phyloP scores from a whole-genome alignment of 371 early-diverging fungal species.

The Mortierella sp. region DNA sequence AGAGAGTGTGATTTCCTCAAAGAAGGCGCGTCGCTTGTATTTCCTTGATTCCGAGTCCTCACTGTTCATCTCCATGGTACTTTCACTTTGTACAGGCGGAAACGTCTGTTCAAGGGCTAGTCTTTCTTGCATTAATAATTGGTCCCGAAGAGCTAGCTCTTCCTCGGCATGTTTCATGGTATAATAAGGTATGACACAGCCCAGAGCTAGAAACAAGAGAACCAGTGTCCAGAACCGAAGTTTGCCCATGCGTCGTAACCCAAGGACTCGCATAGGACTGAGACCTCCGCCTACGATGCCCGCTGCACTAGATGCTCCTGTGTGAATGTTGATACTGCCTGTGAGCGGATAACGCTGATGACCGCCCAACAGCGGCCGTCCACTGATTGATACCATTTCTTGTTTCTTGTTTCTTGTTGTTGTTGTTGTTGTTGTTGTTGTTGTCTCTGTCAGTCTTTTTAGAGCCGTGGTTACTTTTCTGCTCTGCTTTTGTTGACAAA shows the following conservation, averaged over 20 bases:
- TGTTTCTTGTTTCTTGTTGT: neutral
- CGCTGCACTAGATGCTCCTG: neutral
- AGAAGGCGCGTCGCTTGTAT: conserved; percentile 33
- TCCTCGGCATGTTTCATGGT: conserved; percentile 44
- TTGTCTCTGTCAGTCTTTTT: too few species aligned
- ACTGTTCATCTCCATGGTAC: neutral
- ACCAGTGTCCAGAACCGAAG: conserved; percentile 25
- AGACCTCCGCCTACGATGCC: conserved; percentile 3
- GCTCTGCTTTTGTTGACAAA: too few species aligned
- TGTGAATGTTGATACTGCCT: neutral
- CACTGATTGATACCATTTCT: conserved; percentile 20
- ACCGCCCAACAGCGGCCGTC: conserved; percentile 21
- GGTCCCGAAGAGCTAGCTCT: neutral
- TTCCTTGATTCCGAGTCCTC: neutral
- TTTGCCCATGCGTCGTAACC: conserved; percentile 25
- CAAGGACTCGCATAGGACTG: conserved; percentile 22
- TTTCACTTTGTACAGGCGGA: too few species aligned
- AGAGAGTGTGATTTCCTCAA: conserved; percentile 17
- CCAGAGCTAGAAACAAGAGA: conserved; percentile 28
- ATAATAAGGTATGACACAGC: conserved; percentile 48
- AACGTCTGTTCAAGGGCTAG: neutral
- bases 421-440: neutral
- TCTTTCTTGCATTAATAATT: neutral
- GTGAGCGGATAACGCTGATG: conserved; percentile 11
- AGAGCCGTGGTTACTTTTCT: too few species aligned